Base-by-base conservation (phyloP, 106 monocot genomes). In the Platanthera guangdongensis region DNA sequence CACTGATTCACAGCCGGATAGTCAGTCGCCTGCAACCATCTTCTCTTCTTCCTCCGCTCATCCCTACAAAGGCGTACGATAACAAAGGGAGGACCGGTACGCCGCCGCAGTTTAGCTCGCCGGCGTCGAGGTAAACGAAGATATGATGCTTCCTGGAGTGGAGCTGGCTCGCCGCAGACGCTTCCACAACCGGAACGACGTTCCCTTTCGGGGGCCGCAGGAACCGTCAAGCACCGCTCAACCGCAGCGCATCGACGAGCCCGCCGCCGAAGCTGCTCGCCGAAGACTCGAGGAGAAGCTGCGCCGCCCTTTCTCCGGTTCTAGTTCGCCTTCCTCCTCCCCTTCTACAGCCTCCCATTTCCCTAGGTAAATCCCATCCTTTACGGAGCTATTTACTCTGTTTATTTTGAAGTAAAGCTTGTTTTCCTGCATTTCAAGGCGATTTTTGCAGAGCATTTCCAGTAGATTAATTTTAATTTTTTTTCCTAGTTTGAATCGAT, bases 91-190 rank as follows among this genome's bases (percentile, higher is more conserved):
- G 39, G 39, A 39, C 2, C 39, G 39, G 39, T 1, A 39, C 39
- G 39, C 39, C 39, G 39, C 39, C 39, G 39, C 39, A 39, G 39
- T 39, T 39, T 3, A 39, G 39, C 39, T 3, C 39, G 39, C 39
- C 39, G 39, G 39, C 39, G 39, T 5, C 52, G 11, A 53, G 13
- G 5, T 11, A 65, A 65, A 30, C 28, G 32, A 11, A 65, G 65
- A 19, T 11, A 72, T 64, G 76, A 91, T 91, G 88, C 78, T 91
- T 0, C 91, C 91, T 4, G 88, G 88, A 1, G 88, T 91, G 46
- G 91, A 91, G 59, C 49, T 91, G 11, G 91, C 91, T n/a, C 76
- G 90, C 63, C 78, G 79, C 71, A 76, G 91, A 21, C 77, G 88
- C 51, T 16, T 88, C 48, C 86, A 86, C 88, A 52, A 82, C 80